Base-by-base conservation (phyloP, 306 rosid genomes). In the Styphnolobium japonicum region DNA sequence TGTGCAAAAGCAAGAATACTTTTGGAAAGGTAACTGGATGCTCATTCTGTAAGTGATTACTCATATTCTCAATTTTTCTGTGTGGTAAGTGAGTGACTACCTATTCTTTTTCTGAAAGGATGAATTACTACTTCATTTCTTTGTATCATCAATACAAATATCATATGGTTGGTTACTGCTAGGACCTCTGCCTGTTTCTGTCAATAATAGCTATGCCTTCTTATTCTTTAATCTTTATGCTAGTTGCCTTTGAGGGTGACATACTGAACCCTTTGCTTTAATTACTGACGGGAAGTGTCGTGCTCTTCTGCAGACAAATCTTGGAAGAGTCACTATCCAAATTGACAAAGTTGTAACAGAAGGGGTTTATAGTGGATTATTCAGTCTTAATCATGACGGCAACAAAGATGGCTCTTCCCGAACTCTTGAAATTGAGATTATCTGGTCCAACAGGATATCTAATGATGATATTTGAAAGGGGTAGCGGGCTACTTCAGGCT, bases 1-100 rank as follows among this genome's bases (percentile, higher is more conserved):
- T 92, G 66, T 95, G 98, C 91, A 95, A 95, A 87, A 95, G 95
- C 98, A 95, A 95, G 88, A 95, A 89, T 84, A 95, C 98, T 75
- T 95, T 95, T 60, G 98, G 96, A 57, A 95, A 95, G 98, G 98
- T 95, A 95, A 80, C 45, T 76, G 31, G n/a, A 62, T 74, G 18
- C 53, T 58, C 78, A 27, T 65, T 82, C 64, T 67, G 11, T 36
- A 16, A 37, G 12, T 40, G 39, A 65, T 18, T 58, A 10, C 65
- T 39, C 45, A 18, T 27, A 27, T 74, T 77, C 66, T 60, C 51
- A 48, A 66, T 60, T 37, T 33, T 61, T 65, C 15, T 40, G 18
- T 6, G 7, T 60, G 7, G n/a, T n/a, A n/a, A n/a, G n/a, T 31
- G 33, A 57, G 64, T 66, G 80, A 79, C 49, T 37, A 36, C 65